Evolutionary conservation across 1,284 basidiomycete genomes (phyloP).

Genomic region (Exobasidium rhododendri): DNA sequence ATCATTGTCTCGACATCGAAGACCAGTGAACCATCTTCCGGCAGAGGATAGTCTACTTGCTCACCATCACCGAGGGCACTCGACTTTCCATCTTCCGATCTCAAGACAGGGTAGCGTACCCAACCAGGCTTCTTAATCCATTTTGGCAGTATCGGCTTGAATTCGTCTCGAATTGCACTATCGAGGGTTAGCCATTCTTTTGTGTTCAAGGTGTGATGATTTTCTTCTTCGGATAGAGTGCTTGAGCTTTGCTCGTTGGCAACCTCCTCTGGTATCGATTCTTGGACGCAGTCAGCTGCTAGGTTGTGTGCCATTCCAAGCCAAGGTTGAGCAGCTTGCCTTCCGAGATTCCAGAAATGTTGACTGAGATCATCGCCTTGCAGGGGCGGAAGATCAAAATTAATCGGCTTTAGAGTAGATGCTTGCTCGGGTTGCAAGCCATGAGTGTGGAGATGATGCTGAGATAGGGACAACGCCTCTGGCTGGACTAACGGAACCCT

Average conservation of each 20-base stretch:
- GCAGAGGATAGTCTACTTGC: conserved; percentile 52
- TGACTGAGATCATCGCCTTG: conserved; percentile 79
- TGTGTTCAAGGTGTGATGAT: conserved; percentile 8
- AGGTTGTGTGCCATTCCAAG: conserved; percentile 70
- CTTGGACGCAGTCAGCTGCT: conserved; percentile 61
- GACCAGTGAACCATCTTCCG: conserved; percentile 70
- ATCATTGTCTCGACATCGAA: conserved; percentile 97
- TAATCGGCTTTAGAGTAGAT: conserved; percentile 72
- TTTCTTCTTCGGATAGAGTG: conserved; percentile 14
- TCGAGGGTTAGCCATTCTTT: conserved; percentile 46
- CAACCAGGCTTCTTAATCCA: conserved; percentile 81
- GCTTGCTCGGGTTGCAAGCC: conserved; percentile 76
- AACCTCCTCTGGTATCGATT: conserved; percentile 59
- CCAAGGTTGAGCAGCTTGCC: conserved; percentile 74
- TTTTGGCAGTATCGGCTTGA: conserved; percentile 59
- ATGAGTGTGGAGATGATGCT: conserved; percentile 73
- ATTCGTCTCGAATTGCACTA: conserved; percentile 23
- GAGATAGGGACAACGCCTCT: conserved; percentile 70
- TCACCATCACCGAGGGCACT: conserved; percentile 37
- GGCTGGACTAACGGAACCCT: conserved; percentile 66
- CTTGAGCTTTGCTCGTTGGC: conserved; percentile 15
- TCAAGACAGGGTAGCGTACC: conserved; percentile 73
- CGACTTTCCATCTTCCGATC: conserved; percentile 28
- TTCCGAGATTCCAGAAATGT: conserved; percentile 82
- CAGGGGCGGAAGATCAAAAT: conserved; percentile 77